phyloP scores from a whole-genome alignment of 371 early-diverging fungal genomes.

The Mucor racemosus region DNA sequence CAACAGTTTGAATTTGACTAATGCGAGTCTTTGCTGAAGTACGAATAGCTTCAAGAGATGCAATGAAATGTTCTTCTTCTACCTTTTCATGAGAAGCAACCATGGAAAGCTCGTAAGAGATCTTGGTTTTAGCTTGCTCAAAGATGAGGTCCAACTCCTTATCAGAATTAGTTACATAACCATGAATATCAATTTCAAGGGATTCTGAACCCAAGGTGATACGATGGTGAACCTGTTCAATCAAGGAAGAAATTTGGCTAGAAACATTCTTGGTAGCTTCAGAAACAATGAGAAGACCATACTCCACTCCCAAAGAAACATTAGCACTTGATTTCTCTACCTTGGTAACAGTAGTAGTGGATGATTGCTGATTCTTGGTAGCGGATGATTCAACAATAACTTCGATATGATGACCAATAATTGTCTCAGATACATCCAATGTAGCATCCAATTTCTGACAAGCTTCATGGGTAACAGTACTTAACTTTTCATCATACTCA shows the following conservation, averaged over 20 bases:
- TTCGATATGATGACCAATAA: slow-evolving; percentile 33
- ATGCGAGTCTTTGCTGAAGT: slow-evolving; percentile 24
- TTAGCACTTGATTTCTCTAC: neutral
- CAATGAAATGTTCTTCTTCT: slow-evolving; percentile 31
- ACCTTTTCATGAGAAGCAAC: slow-evolving; percentile 25
- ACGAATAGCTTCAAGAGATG: slow-evolving; percentile 24
- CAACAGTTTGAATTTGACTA: slow-evolving; percentile 23
- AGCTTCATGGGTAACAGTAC: slow-evolving; percentile 22
- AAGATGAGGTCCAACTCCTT: slow-evolving; percentile 25
- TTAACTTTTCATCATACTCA: slow-evolving; percentile 23
- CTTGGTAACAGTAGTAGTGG: neutral
- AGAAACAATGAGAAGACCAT: slow-evolving; percentile 27
- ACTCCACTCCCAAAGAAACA: slow-evolving; percentile 27
- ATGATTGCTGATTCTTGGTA: slow-evolving; percentile 6
- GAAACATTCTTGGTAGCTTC: slow-evolving; percentile 30
- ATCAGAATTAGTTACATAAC: slow-evolving; percentile 8
- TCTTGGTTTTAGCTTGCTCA: slow-evolving; percentile 33
- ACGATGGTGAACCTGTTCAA: slow-evolving; percentile 26
- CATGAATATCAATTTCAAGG: slow-evolving; percentile 22
- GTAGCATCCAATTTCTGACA: slow-evolving; percentile 23
- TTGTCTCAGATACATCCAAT: slow-evolving; percentile 25
- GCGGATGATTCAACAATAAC: slow-evolving; percentile 27
- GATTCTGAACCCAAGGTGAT: slow-evolving; percentile 13
- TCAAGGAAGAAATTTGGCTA: slow-evolving; percentile 20
- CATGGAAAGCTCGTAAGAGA: slow-evolving; percentile 25